Evolutionary conservation across 2,329 filamentous ascomycete species (phyloP), one percentile per base, ranked within the genome.

Genomic region (Fusarium concolor): DNA sequence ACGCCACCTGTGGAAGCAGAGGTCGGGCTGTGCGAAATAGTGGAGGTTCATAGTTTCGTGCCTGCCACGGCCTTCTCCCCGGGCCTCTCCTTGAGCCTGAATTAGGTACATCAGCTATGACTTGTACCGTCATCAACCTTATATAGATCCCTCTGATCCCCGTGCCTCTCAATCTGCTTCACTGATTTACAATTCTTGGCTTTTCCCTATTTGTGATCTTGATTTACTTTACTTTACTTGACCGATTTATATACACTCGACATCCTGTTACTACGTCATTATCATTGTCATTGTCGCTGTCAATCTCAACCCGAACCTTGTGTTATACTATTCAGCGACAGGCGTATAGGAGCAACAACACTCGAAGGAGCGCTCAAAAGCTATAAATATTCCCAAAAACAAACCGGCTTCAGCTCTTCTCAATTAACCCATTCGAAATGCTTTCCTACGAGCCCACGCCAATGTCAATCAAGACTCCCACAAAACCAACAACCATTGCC

Each of bases 361-460:
- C 45, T 37, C 37, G 52, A 42, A 38, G 37, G 35, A 47, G 15
- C 26, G 22, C 31, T 39, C 26, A 20, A 14, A 46, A 56, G 46
- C 41, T 39, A 52, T 51, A 39, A 43, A 50, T 46, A 24, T 52
- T 44, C 20, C 29, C 41, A 26, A 49, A 60, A 53, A 47, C 17
- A 24, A 24, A 56, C 53, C 45, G 53, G 61, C 37, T 33, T 41
- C 29, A 43, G 20, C 37, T 56, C 24, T 18, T 56, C 28, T 53
- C 35, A 49, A 65, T 39, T 20, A 46, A 9, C 31, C 33, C 44
- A 29, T 41, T 46, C 56, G 76, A 66, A 50, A 87, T 87, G 85
- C 78, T 87, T 56, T 85, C 85, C 50, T 85, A 83, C 77, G 82
- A 86, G 68, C 75, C 79, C 42, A 74, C 79, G 42, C 79, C 82